These are phyloP conservation scores for Fusarium sterilihyphosum DNA, from an alignment of 2,329 filamentous ascomycete genomes.

Conservation along the genomic window DNA sequence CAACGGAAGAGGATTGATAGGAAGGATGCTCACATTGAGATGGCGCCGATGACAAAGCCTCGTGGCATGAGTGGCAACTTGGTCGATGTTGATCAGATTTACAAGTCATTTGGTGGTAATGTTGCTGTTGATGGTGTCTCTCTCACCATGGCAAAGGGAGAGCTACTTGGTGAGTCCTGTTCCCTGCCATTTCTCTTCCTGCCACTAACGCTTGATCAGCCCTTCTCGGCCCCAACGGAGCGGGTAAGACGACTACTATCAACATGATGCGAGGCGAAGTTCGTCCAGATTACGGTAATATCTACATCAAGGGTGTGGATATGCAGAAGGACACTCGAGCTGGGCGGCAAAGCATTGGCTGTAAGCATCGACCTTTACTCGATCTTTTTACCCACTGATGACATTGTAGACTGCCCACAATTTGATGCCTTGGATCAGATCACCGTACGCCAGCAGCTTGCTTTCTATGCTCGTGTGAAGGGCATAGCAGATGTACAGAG, in stretches of 20 bases:
- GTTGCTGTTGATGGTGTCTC: conserved; percentile 1
- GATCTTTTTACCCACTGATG: neutral
- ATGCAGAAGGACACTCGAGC: conserved; percentile 70
- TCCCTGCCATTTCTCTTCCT: too few species aligned
- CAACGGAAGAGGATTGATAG: rapidly evolving
- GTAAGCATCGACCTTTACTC: neutral
- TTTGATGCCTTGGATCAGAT: conserved; percentile 79
- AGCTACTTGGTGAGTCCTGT: neutral
- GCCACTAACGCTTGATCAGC: neutral
- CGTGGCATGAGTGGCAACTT: neutral
- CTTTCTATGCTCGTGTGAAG: conserved; percentile 77
- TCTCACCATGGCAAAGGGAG: neutral
- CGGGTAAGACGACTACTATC: conserved; percentile 11
- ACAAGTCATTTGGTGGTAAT: neutral
- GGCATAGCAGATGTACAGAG: conserved; percentile 69
- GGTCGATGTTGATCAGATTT: neutral
- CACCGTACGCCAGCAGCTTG: conserved; percentile 76
- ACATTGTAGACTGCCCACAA: conserved; percentile 69
- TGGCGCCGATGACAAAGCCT: neutral
- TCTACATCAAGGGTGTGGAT: conserved; percentile 74
- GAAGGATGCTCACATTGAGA: neutral
- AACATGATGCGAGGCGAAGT: conserved; percentile 21
- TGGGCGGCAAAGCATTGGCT: conserved; percentile 71
- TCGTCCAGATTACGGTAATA: conserved; percentile 51
- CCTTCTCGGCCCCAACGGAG: conserved; percentile 15